Percentiles rank a stretch among this genome's conserved stretches.
These are phyloP conservation scores for Zygoascus tannicola DNA, from an alignment of 805 yeast species.

Conservation along the genomic window DNA sequence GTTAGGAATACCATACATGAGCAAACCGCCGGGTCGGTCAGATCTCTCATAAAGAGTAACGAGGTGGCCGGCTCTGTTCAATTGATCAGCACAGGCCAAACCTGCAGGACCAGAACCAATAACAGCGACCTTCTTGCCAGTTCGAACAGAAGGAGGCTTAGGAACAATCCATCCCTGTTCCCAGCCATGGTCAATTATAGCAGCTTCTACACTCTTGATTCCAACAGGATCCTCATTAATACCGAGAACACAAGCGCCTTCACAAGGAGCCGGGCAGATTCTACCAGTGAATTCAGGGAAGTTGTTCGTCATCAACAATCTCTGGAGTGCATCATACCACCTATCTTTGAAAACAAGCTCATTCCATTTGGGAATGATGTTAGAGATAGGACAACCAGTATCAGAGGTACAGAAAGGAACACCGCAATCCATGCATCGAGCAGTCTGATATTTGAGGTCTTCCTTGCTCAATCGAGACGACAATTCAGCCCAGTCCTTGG, in stretches of 20 bases:
- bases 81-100: conserved; percentile 92
- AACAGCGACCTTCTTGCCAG: conserved; percentile 77
- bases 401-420: conserved; percentile 98
- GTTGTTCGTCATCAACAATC: conserved; percentile 90
- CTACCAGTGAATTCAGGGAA: conserved; percentile 98
- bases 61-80: conserved; percentile 88
- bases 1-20: conserved; percentile 99
- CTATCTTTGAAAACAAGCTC: conserved; percentile 90
- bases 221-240: conserved; percentile 94
- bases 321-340: conserved; percentile 89
- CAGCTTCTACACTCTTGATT: conserved; percentile 89
- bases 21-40: conserved; percentile 91
- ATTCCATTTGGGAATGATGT: conserved; percentile 96
- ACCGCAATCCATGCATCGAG: conserved; percentile 99
- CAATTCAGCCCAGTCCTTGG: conserved; percentile 88
- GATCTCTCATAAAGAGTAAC: conserved; percentile 91
- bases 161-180: conserved; percentile 96
- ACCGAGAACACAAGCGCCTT: conserved; percentile 92
- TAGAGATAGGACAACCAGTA: conserved; percentile 96
- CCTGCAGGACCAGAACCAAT: conserved; percentile 98
- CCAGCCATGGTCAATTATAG: conserved; percentile 92
- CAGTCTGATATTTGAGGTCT: conserved; percentile 84
- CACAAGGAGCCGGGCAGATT: conserved; percentile 98
- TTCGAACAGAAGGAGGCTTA: conserved; percentile 63
- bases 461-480: conserved; percentile 71